Percentiles rank a stretch among this genome's conserved stretches.
phyloP scores from a whole-genome alignment of 2,329 filamentous ascomycete species.

The Chaetomiaceae sp. region DNA sequence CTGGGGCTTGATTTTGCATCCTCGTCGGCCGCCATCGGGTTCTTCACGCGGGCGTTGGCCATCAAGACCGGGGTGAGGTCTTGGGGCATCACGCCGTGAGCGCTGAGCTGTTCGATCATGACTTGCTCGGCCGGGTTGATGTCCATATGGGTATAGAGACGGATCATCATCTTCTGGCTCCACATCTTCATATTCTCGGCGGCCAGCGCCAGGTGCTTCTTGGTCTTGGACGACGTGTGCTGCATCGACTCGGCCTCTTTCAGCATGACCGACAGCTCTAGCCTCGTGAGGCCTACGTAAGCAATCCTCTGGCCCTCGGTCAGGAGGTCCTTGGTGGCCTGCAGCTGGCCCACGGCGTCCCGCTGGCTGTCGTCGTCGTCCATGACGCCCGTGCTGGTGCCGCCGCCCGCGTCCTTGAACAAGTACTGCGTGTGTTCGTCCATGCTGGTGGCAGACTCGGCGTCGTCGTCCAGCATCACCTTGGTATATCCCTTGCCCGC shows the following conservation, averaged over 20 bases:
- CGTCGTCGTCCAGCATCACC: slow-evolving; percentile 93
- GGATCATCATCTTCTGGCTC: slow-evolving; percentile 97
- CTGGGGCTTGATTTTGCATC: slow-evolving; percentile 23
- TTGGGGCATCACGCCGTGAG: slow-evolving; percentile 79
- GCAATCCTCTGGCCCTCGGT: slow-evolving; percentile 95
- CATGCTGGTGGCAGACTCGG: slow-evolving; percentile 88
- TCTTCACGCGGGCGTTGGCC: slow-evolving; percentile 88
- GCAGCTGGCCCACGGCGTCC: slow-evolving; percentile 83
- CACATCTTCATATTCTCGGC: slow-evolving; percentile 86
- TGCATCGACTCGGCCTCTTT: slow-evolving; percentile 61
- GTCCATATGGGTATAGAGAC: slow-evolving; percentile 93
- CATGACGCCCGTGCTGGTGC: slow-evolving; percentile 44
- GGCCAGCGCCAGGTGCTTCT: slow-evolving; percentile 65
- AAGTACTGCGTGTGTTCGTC: slow-evolving; percentile 96
- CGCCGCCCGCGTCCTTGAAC: slow-evolving; percentile 66
- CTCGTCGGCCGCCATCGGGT: slow-evolving; percentile 66
- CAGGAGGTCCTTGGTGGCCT: slow-evolving; percentile 90
- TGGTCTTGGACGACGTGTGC: slow-evolving; percentile 56
- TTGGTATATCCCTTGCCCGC: slow-evolving; percentile 93
- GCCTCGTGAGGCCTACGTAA: slow-evolving; percentile 83
- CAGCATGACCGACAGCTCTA: slow-evolving; percentile 75
- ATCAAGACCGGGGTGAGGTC: slow-evolving; percentile 85
- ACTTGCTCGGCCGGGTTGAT: slow-evolving; percentile 86
- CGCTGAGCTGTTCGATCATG: slow-evolving; percentile 96
- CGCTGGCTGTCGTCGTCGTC: slow-evolving; percentile 76